These are phyloP conservation scores for Suillus occidentalis DNA, from an alignment of 768 basidiomycete genomes.

Conservation along the genomic window DNA sequence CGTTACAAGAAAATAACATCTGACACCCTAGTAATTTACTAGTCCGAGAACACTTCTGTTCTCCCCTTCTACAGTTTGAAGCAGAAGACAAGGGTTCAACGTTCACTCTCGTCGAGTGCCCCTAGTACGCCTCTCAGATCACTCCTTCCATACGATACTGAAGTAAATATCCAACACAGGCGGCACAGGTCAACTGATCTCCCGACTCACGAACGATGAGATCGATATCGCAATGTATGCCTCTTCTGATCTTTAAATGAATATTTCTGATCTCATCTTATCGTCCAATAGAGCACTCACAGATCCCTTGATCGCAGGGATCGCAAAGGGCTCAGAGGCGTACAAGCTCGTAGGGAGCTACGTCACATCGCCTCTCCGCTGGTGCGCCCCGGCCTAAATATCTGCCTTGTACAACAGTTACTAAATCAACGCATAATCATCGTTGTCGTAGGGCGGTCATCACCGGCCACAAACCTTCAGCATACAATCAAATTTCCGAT, in stretches of 20 bases:
- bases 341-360: conserved; percentile 95
- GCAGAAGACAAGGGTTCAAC: conserved; percentile 66
- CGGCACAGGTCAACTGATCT: conserved; percentile 84
- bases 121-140: conserved; percentile 49
- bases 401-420: background rate
- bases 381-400: conserved; percentile 42
- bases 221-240: conserved; percentile 80
- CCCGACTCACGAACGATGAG: conserved; percentile 68
- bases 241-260: background rate
- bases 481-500: conserved; percentile 69
- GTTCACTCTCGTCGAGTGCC: conserved; percentile 87
- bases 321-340: conserved; percentile 82
- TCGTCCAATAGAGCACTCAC: conserved; percentile 71
- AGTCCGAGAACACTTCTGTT: conserved; percentile 91
- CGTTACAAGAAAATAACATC: background rate
- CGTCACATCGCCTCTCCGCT: conserved; percentile 85
- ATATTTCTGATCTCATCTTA: conserved; percentile 4
- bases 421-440: background rate
- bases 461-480: conserved; percentile 66
- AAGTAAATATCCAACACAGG: conserved; percentile 41
- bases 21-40: background rate
- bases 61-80: conserved; percentile 86
- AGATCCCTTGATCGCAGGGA: conserved; percentile 87
- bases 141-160: conserved; percentile 10
- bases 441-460: conserved; percentile 76